These are phyloP conservation scores for Candida verbasci DNA, from an alignment of 805 yeast genomes.

Conservation along the genomic window DNA sequence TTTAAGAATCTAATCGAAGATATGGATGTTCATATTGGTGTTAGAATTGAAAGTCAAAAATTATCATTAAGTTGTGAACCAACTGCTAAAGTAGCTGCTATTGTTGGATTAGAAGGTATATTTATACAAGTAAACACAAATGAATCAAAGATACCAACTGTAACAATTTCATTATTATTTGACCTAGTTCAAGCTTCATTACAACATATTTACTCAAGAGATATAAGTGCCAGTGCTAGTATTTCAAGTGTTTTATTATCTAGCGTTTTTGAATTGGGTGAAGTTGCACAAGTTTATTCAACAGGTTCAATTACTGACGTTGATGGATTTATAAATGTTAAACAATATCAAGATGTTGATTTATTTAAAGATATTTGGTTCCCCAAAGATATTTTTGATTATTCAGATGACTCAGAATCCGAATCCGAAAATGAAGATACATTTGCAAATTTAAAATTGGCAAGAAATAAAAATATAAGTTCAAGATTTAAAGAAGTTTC, in stretches of 20 bases:
- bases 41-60: constrained; percentile 68
- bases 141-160: constrained; percentile 31
- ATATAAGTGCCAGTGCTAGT: constrained; percentile 68
- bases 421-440: constrained; percentile 2
- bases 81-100: constrained; percentile 85
- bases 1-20: constrained; percentile 38
- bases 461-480: constrained; percentile 35
- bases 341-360: constrained; percentile 83
- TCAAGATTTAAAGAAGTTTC: constrained; percentile 53
- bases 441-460: constrained; percentile 12
- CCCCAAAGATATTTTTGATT: constrained; percentile 29
- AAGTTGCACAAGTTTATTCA: constrained; percentile 39
- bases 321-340: constrained; percentile 63
- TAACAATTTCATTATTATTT: constrained; percentile 45
- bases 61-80: constrained; percentile 88
- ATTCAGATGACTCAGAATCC: not conserved
- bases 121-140: constrained; percentile 54
- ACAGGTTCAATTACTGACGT: constrained; percentile 53
- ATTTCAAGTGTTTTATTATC: constrained; percentile 44
- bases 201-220: constrained; percentile 89
- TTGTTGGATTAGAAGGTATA: constrained; percentile 69
- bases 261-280: constrained; percentile 44
- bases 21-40: constrained; percentile 57
- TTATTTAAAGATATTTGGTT: constrained; percentile 82
- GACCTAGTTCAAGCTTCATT: constrained; percentile 63